These are phyloP conservation scores for Metschnikowia kofuensis DNA, from an alignment of 805 yeast genomes.

Conservation along the genomic window DNA sequence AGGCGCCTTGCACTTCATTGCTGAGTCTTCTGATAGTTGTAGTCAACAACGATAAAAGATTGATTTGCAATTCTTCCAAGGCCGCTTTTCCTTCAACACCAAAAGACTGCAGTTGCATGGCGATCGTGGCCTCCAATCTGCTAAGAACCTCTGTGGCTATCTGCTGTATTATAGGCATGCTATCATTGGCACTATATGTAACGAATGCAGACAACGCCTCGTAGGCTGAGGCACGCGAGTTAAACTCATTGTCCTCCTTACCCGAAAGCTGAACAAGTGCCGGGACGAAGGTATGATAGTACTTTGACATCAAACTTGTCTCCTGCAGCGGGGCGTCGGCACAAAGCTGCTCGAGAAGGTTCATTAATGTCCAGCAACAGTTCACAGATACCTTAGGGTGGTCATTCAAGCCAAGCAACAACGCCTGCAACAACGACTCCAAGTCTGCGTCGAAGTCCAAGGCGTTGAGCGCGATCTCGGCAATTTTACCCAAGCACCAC, in stretches of 20 bases:
- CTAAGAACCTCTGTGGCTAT: slow-evolving; percentile 73
- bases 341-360: slow-evolving; percentile 79
- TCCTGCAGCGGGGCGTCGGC: slow-evolving; percentile 46
- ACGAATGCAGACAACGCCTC: slow-evolving; percentile 88
- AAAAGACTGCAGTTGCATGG: slow-evolving; percentile 51
- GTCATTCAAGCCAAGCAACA: slow-evolving; percentile 78
- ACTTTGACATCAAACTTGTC: slow-evolving; percentile 69
- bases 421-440: slow-evolving; percentile 69
- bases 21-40: slow-evolving; percentile 82
- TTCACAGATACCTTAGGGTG: slow-evolving; percentile 94
- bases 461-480: slow-evolving; percentile 79
- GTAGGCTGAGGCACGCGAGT: slow-evolving; percentile 93
- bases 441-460: slow-evolving; percentile 64
- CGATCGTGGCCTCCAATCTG: slow-evolving; percentile 69
- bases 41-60: slow-evolving; percentile 73
- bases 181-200: slow-evolving; percentile 66
- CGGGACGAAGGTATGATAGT: slow-evolving; percentile 67
- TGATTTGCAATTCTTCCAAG: slow-evolving; percentile 86
- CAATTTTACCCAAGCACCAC: slow-evolving; percentile 97
- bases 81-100: slow-evolving; percentile 69
- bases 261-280: slow-evolving; percentile 66
- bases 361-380: slow-evolving; percentile 96
- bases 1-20: slow-evolving; percentile 56
- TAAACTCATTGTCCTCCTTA: slow-evolving; percentile 76
- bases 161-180: slow-evolving; percentile 62